Percentiles rank a stretch among this genome's conserved stretches.
These are phyloP conservation scores for Cochlearia excelsa DNA, from an alignment of 345 rosid species.

Conservation along the genomic window DNA sequence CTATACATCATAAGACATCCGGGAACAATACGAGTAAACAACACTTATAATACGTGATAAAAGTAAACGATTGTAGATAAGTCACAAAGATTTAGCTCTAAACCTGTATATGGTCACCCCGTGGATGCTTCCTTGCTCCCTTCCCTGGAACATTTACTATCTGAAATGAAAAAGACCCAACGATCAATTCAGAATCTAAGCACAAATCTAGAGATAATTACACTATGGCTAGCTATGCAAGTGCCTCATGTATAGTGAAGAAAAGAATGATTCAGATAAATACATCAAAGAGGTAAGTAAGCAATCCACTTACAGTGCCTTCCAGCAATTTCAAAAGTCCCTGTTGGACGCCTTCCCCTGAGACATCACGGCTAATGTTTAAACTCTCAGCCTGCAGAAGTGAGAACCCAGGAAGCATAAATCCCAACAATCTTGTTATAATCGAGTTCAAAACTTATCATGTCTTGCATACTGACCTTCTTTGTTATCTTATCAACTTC, in stretches of 20 bases:
- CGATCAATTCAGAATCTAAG: slow-evolving; percentile 17
- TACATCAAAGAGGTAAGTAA: slow-evolving; percentile 11
- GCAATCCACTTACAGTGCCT: slow-evolving; percentile 77
- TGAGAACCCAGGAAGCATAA: slow-evolving; percentile 23
- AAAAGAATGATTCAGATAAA: slow-evolving; percentile 7
- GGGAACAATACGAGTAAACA: slow-evolving; percentile 11
- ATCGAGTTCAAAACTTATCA: slow-evolving; percentile 7
- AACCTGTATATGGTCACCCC: slow-evolving; percentile 96
- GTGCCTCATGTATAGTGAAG: slow-evolving; percentile 8
- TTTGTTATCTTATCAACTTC: slow-evolving; percentile 98
- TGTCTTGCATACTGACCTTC: slow-evolving; percentile 49
- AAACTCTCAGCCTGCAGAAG: slow-evolving; percentile 84
- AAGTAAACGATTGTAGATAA: not conserved
- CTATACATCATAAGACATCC: slow-evolving; percentile 42
- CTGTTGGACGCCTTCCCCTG: slow-evolving; percentile 99
- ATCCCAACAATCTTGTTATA: slow-evolving; percentile 11
- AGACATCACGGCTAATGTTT: slow-evolving; percentile 92
- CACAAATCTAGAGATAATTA: not conserved
- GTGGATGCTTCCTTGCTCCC: slow-evolving; percentile 98
- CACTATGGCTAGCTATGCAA: slow-evolving; percentile 1
- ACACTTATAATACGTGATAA: not conserved
- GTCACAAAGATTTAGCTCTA: not conserved
- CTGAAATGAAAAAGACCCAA: slow-evolving; percentile 44
- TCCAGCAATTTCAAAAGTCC: slow-evolving; percentile 92
- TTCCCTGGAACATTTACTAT: slow-evolving; percentile 95